These are phyloP conservation scores for Termitomyces sp. DNA, from an alignment of 1,284 basidiomycete genomes.

Conservation along the genomic window DNA sequence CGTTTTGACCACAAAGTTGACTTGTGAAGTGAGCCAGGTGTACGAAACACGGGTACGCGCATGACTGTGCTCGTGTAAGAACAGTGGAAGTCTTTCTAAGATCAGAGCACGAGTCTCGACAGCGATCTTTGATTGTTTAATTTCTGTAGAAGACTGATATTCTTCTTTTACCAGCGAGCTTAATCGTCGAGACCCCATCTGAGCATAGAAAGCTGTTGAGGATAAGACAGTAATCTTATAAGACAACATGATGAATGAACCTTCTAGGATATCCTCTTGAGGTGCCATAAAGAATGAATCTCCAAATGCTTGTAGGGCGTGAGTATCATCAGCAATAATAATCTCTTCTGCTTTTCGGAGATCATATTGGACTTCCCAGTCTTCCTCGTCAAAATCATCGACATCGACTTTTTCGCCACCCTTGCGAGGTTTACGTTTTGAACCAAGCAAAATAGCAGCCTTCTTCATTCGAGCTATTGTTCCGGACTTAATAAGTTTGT, in stretches of 20 bases:
- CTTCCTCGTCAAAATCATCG: constrained; percentile 58
- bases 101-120: constrained; percentile 57
- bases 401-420: constrained; percentile 36
- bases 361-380: constrained; percentile 64
- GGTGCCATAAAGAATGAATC: constrained; percentile 78
- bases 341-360: constrained; percentile 59
- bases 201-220: constrained; percentile 55
- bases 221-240: background rate
- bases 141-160: constrained; percentile 57
- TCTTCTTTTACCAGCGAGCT: constrained; percentile 74
- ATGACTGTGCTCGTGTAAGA: constrained; percentile 85
- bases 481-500: constrained; percentile 49
- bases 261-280: constrained; percentile 84
- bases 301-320: constrained; percentile 73
- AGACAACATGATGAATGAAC: constrained; percentile 28
- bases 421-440: constrained; percentile 49
- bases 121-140: constrained; percentile 44
- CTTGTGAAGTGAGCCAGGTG: constrained; percentile 68
- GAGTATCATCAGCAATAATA: constrained; percentile 78
- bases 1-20: constrained; percentile 69
- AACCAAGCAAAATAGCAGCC: constrained; percentile 70
- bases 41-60: constrained; percentile 64
- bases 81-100: constrained; percentile 86
- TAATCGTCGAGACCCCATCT: constrained; percentile 66
- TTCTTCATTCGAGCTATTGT: constrained; percentile 65